Evolutionary conservation across 73 alveolate genomes (phyloP).

Genomic region (Blepharisma stoltei): DNA sequence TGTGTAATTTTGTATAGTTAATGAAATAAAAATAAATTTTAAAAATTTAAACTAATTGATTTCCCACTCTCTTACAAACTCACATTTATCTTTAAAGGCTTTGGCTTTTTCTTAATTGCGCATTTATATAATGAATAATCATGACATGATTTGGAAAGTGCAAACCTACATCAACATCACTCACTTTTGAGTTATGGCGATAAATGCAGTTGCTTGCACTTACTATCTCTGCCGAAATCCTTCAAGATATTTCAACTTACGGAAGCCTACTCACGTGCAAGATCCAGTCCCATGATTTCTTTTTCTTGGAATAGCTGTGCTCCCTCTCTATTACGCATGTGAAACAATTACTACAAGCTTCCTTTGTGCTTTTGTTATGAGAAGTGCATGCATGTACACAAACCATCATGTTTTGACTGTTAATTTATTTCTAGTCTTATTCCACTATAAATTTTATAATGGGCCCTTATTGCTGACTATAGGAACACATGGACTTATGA

Average conservation of each 20-base stretch:
- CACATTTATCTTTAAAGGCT: no score
- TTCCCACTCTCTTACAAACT: no score
- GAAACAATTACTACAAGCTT: neutral
- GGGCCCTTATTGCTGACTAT: neutral
- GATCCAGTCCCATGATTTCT: neutral
- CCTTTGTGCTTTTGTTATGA: neutral
- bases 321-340: neutral
- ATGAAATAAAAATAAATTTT: no score
- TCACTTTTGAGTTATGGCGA: neutral
- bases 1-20: no score
- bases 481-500: conserved; percentile 20
- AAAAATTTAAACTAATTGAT: no score
- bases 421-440: neutral
- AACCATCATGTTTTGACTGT: conserved; percentile 15
- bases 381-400: neutral
- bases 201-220: neutral
- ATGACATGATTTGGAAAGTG: no score
- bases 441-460: neutral
- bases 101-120: no score
- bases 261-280: neutral
- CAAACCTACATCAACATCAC: no score
- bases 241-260: neutral
- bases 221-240: neutral
- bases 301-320: neutral
- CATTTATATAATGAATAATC: no score